Evolutionary conservation across 73 alveolate genomes (phyloP).

Genomic region (Blepharisma japonicum): DNA sequence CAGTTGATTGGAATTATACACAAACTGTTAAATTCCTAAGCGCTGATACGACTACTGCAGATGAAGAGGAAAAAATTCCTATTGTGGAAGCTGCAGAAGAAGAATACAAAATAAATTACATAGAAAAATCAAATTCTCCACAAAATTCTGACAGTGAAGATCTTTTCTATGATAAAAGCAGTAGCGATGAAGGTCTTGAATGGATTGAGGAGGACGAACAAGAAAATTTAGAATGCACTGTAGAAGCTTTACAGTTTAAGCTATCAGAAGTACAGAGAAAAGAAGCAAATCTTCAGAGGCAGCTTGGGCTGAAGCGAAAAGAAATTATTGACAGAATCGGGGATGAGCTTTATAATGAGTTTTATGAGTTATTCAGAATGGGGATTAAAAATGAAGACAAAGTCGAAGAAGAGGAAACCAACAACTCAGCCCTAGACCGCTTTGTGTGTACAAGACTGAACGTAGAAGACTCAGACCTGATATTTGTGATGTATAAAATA

Average conservation of each 20-base stretch:
- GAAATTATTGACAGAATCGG: conserved; percentile 13
- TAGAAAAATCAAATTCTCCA: not conserved
- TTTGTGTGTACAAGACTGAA: no score
- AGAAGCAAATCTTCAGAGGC: conserved; percentile 15
- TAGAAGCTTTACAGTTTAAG: not conserved
- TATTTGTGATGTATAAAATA: no score
- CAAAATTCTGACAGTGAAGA: conserved; percentile 29
- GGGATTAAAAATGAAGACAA: no score
- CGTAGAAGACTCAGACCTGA: no score
- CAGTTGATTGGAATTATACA: no score
- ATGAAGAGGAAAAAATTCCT: no score
- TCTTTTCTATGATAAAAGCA: not conserved
- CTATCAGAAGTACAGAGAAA: conserved; percentile 13
- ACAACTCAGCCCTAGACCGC: no score
- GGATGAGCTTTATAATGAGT: not conserved
- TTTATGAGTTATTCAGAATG: not conserved
- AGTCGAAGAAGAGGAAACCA: no score
- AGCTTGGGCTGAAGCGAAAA: not conserved
- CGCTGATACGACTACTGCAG: no score
- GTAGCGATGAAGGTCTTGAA: not conserved
- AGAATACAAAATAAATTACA: no score
- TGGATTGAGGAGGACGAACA: not conserved
- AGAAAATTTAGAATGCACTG: conserved; percentile 31
- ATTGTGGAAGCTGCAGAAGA: no score
- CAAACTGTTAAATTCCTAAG: no score